Evolutionary conservation across 2,329 filamentous ascomycete species (phyloP).

Genomic region (Exophiala sp.): DNA sequence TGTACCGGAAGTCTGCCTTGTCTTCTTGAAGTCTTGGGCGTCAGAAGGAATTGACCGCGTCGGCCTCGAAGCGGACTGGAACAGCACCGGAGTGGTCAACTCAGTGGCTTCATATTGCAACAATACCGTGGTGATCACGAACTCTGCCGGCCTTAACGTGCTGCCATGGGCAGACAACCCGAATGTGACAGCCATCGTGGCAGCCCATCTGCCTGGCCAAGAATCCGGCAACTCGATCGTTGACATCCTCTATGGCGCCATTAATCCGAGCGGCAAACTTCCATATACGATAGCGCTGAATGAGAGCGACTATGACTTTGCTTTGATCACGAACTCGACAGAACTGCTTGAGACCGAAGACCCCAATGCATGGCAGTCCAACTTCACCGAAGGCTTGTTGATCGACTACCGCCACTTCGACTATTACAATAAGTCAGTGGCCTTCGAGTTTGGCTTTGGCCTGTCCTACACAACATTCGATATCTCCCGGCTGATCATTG

Average conservation of each 20-base stretch:
- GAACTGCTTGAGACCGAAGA: constrained; percentile 16
- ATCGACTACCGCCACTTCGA: constrained; percentile 79
- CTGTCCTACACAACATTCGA: constrained; percentile 74
- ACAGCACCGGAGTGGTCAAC: constrained; percentile 41
- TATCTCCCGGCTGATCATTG: constrained; percentile 62
- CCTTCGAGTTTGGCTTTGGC: constrained; percentile 67
- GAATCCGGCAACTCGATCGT: constrained; percentile 73
- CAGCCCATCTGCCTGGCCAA: constrained; percentile 75
- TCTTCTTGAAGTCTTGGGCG: constrained; percentile 54
- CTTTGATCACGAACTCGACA: constrained; percentile 48
- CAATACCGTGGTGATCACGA: constrained; percentile 49
- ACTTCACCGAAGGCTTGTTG: constrained; percentile 71
- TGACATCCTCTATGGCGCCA: constrained; percentile 75
- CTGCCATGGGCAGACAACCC: constrained; percentile 30
- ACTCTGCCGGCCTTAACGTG: constrained; percentile 41
- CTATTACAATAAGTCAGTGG: constrained; percentile 40
- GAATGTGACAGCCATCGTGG: constrained; percentile 78
- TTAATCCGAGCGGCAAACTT: constrained; percentile 69
- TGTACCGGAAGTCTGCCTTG: constrained; percentile 48
- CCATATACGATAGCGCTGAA: constrained; percentile 74
- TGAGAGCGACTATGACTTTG: constrained; percentile 58
- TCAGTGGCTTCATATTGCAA: constrained; percentile 43
- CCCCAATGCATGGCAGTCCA: constrained; percentile 58
- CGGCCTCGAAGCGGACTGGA: constrained; percentile 40
- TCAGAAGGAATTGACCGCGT: constrained; percentile 42